A percentile compares a stretch with the other conserved stretches of the same genome.
These are phyloP conservation scores for Termitomyces sp. DNA, from an alignment of 768 basidiomycete genomes.

Conservation along the genomic window DNA sequence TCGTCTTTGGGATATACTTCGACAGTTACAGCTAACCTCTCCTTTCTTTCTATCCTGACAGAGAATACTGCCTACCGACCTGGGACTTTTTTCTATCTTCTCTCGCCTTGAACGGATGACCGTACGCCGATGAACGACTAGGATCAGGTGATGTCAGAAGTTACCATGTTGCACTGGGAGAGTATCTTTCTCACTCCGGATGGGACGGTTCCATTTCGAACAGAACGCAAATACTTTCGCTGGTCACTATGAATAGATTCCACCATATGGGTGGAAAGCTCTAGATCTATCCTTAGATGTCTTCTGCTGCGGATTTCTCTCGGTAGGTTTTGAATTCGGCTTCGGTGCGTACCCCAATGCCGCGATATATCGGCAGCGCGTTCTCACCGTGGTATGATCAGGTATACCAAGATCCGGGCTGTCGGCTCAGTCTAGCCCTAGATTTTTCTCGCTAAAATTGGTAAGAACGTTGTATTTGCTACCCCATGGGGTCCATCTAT, in stretches of 20 bases:
- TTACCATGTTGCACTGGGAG: not conserved
- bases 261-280: not conserved
- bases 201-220: not conserved
- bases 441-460: not conserved
- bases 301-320: not conserved
- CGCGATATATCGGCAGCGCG: not conserved
- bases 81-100: not conserved
- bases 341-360: not conserved
- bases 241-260: not conserved
- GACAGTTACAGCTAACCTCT: not conserved
- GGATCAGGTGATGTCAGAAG: not conserved
- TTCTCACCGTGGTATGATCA: not conserved
- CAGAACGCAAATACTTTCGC: not conserved
- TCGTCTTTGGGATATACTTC: not conserved
- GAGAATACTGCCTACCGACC: not conserved
- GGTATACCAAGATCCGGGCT: conserved; percentile 1
- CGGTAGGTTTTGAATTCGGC: not conserved
- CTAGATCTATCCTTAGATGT: not conserved
- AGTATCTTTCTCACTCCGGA: not conserved
- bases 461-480: not conserved
- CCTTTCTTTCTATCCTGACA: not conserved
- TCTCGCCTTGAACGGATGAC: not conserved
- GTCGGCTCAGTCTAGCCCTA: not conserved
- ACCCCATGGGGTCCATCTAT: not conserved
- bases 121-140: not conserved